Conservation (phyloP, 1,284 basidiomycete species). For the Papiliotrema fonsecae region DNA sequence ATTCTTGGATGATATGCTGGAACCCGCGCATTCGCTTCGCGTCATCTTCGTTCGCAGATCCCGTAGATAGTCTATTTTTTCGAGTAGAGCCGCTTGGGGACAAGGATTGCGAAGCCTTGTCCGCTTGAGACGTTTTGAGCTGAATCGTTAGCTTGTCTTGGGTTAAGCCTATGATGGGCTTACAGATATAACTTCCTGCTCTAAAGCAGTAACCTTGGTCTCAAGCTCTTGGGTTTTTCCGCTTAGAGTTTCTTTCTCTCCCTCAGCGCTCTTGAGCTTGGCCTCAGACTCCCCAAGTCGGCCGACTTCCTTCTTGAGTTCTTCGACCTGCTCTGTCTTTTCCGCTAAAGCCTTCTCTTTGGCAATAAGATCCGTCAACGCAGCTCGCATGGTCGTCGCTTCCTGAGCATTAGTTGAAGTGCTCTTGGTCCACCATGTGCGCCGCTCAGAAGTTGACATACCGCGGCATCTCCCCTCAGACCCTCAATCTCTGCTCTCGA, state of each 20-base stretch:
- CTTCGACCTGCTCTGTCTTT: slow-evolving; percentile 27
- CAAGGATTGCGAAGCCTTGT: background rate
- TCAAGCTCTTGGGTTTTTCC: slow-evolving; percentile 16
- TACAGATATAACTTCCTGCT: slow-evolving; percentile 29
- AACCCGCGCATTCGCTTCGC: slow-evolving; percentile 43
- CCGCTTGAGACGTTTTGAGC: slow-evolving; percentile 16
- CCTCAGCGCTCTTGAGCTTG: slow-evolving; percentile 9
- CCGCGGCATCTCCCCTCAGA: slow-evolving; percentile 68
- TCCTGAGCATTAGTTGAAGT: slow-evolving; percentile 36
- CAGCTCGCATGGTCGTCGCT: slow-evolving; percentile 44
- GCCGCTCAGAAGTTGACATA: too few species aligned
- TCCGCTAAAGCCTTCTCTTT: slow-evolving; percentile 31
- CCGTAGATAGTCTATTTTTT: slow-evolving; percentile 13
- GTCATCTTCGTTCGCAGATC: slow-evolving; percentile 26
- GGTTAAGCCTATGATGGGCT: slow-evolving; percentile 2
- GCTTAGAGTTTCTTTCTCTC: slow-evolving; percentile 13
- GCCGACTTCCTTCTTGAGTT: slow-evolving; percentile 16
- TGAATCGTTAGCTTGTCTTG: slow-evolving; percentile 3
- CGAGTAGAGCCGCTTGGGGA: slow-evolving; percentile 1
- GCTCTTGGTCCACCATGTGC: background rate
- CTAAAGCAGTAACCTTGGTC: slow-evolving; percentile 25
- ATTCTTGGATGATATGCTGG: slow-evolving; percentile 74
- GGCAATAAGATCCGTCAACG: slow-evolving; percentile 23
- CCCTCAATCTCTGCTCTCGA: slow-evolving; percentile 87
- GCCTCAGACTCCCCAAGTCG: slow-evolving; percentile 12